Base-by-base conservation (phyloP, 352 stramenopile species). In the Aphanomyces cochlioides region DNA sequence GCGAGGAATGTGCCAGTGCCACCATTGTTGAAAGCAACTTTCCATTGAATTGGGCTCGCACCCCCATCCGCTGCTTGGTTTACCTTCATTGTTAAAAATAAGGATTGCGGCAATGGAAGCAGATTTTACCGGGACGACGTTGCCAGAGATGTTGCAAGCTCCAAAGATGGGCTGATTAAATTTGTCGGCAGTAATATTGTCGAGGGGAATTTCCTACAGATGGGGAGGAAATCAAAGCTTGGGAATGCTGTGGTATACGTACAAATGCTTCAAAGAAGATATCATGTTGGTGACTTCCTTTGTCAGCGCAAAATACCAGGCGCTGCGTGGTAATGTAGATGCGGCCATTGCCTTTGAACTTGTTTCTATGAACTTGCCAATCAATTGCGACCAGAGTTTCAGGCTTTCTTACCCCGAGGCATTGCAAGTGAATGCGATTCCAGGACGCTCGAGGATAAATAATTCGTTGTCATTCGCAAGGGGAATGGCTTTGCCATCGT, bases 81-180 rank as follows among this genome's bases (percentile, higher is more conserved):
- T 28, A 47, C 43, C 47, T 34, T 28, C 28, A 68, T 15, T 8
- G 21, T 7, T 17, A 43, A 10, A 60, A 19, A 56, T 43, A 7
- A 2, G 6, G 21, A 34, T 21, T 7, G 40, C 5, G 13, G 37
- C 45, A 10, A 67, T 6, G 19, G 36, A 4, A 15, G 19, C 34
- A 66, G 17, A 21, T 59, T 78, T 40, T 75, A 93, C 84, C 39
- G 77, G 65, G 21, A 79, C 70, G 41, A 92, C 84, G 64, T 90
- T 69, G 1, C 88, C 88, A 15, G 83, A 90, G 66, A 96, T 85
- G 74, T 90, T 96, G 66, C 90, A 95, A 21, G 88, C 85, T 12
- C 88, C 88, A 59, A 96, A 96, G 66, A 95, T 95, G 41, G 88
- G 88, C 70, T 96, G 88, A 70, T 95, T 96, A 61, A 96, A 96